Percentiles rank a stretch among this genome's conserved stretches.
Conservation (phyloP, 2,329 filamentous ascomycete genomes). For the Sphaceloma murrayae region DNA sequence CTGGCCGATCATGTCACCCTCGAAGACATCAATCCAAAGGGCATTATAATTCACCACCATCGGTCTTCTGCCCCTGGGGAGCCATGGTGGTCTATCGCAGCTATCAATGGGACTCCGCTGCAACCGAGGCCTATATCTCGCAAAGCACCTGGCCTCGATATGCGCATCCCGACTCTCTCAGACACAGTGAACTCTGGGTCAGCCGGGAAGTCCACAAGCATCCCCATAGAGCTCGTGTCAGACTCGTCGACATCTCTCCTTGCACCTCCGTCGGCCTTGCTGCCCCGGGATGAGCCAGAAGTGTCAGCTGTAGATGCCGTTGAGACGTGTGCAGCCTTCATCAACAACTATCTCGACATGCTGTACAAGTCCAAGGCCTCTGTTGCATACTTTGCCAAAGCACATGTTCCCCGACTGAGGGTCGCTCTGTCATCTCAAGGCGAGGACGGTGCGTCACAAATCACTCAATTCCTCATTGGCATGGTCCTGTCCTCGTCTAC, state of each 20-base stretch:
- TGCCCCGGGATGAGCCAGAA: neutral
- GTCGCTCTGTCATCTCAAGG: slow-evolving; percentile 57
- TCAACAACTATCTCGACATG: slow-evolving; percentile 35
- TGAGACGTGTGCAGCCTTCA: slow-evolving; percentile 44
- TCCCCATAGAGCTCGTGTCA: too few relatives aligned
- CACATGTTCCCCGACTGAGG: slow-evolving; percentile 64
- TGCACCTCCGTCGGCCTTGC: too few relatives aligned
- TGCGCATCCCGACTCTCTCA: too few relatives aligned
- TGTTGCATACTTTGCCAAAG: slow-evolving; percentile 75
- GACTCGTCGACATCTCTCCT: too few relatives aligned
- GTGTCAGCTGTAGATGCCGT: slow-evolving; percentile 20
- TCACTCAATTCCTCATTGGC: slow-evolving; percentile 57
- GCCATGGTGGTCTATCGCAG: too few relatives aligned
- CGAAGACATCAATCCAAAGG: slow-evolving; percentile 23
- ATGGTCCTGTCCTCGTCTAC: slow-evolving; percentile 36
- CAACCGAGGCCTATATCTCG: too few relatives aligned
- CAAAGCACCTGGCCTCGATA: too few relatives aligned
- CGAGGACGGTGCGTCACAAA: slow-evolving; percentile 52
- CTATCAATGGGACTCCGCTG: too few relatives aligned
- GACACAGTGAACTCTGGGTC: too few relatives aligned
- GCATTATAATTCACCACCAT: too few relatives aligned
- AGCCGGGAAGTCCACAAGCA: too few relatives aligned
- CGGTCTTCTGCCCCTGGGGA: too few relatives aligned
- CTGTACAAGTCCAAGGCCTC: slow-evolving; percentile 53
- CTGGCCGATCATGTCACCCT: slow-evolving; percentile 58